phyloP scores from a whole-genome alignment of 257 asterid genomes.

The Asclepias syriaca region DNA sequence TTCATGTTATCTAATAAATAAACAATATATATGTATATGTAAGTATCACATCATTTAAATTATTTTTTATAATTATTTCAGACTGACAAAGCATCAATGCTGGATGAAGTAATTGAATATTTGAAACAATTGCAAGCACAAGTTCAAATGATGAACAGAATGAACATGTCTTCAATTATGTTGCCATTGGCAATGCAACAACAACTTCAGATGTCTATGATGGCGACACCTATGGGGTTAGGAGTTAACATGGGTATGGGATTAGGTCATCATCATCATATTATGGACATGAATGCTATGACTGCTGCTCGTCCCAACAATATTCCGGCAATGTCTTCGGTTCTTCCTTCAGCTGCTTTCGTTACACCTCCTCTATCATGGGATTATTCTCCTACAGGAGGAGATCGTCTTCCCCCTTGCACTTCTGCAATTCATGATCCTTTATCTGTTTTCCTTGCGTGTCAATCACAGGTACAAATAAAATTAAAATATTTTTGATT shows the following conservation, averaged over 20 bases:
- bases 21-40: no score
- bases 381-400: conserved; percentile 33
- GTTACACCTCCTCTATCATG: conserved; percentile 41
- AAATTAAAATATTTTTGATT: no score
- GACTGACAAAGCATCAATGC: conserved; percentile 89
- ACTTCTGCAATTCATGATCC: conserved; percentile 37
- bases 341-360: conserved; percentile 27
- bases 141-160: conserved; percentile 56
- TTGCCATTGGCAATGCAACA: conserved; percentile 68
- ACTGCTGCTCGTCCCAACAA: conserved; percentile 23
- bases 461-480: conserved; percentile 52
- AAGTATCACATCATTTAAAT: no score
- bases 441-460: conserved; percentile 43
- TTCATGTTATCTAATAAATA: not conserved
- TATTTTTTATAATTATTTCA: conserved; percentile 11
- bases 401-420: conserved; percentile 24
- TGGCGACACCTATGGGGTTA: conserved; percentile 37
- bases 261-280: conserved; percentile 23
- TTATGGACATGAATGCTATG: conserved; percentile 50
- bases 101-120: conserved; percentile 76
- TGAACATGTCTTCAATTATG: conserved; percentile 71
- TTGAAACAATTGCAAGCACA: conserved; percentile 71
- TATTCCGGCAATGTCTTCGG: conserved; percentile 24
- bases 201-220: conserved; percentile 81
- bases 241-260: conserved; percentile 54